Percentiles rank a stretch among this genome's conserved stretches.
phyloP scores from a whole-genome alignment of 176 grass and related monocot species.

The Urochloa ruziziensis region DNA sequence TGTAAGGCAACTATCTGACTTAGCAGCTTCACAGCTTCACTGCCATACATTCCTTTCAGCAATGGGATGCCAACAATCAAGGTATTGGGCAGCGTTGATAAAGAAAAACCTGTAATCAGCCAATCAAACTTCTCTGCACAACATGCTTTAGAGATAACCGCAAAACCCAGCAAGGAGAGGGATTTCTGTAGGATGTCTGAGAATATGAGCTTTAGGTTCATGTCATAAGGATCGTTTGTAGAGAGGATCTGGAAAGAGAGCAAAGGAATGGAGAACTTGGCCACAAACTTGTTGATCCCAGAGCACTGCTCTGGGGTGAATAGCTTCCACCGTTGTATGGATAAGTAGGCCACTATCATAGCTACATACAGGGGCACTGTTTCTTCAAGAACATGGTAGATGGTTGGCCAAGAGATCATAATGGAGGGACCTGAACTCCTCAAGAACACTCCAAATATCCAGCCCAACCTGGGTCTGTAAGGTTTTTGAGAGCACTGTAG shows the following conservation, averaged over 20 bases:
- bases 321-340: constrained; percentile 88
- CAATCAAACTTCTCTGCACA: constrained; percentile 64
- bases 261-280: constrained; percentile 86
- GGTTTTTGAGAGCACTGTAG: constrained; percentile 36
- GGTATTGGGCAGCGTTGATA: constrained; percentile 88
- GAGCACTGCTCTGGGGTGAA: constrained; percentile 84
- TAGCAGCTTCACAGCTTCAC: constrained; percentile 69
- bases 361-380: constrained; percentile 73
- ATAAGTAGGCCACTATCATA: constrained; percentile 91
- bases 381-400: constrained; percentile 83
- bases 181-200: constrained; percentile 79
- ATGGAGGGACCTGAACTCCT: constrained; percentile 39
- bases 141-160: constrained; percentile 46
- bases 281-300: constrained; percentile 90
- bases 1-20: constrained; percentile 94
- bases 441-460: constrained; percentile 43
- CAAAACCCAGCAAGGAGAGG: constrained; percentile 48
- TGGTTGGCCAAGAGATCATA: constrained; percentile 73
- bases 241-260: constrained; percentile 95
- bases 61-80: constrained; percentile 90
- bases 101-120: constrained; percentile 82
- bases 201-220: constrained; percentile 78
- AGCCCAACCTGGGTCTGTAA: constrained; percentile 35
- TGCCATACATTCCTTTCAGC: constrained; percentile 91
- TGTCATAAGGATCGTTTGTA: constrained; percentile 77